phyloP scores from a whole-genome alignment of 108 stramenopile species.

The Fistulifera solaris region DNA sequence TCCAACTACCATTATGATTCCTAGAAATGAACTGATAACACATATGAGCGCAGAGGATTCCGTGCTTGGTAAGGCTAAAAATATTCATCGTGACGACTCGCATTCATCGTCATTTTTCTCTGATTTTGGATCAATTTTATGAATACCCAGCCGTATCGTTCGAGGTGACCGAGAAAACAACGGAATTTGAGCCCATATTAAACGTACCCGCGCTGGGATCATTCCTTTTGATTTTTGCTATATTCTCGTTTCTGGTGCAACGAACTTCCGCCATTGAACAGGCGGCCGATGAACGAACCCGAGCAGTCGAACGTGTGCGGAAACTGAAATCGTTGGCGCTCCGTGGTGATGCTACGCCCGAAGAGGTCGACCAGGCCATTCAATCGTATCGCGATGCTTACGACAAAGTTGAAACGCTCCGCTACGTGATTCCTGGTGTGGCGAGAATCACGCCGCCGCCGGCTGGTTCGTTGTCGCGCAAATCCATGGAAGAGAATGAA shows the following conservation, averaged over 20 bases:
- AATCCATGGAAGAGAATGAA: slow-evolving; percentile 22
- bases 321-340: slow-evolving; percentile 39
- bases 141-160: too few species aligned
- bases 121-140: too few species aligned
- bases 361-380: slow-evolving; percentile 18
- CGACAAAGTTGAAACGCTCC: slow-evolving; percentile 34
- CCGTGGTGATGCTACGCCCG: slow-evolving; percentile 15
- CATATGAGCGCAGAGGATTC: too few species aligned
- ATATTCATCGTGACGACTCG: too few species aligned
- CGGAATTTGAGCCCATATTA: slow-evolving; percentile 45
- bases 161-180: background rate
- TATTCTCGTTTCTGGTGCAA: slow-evolving; percentile 37
- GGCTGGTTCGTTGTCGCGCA: slow-evolving; percentile 8
- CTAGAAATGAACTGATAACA: too few species aligned
- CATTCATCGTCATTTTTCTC: too few species aligned
- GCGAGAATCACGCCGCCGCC: slow-evolving; percentile 48
- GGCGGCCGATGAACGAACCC: slow-evolving; percentile 40
- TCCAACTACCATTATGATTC: too few species aligned
- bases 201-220: slow-evolving; percentile 47
- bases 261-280: slow-evolving; percentile 44
- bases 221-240: slow-evolving; percentile 40
- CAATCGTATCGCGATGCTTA: slow-evolving; percentile 44
- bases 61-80: too few species aligned
- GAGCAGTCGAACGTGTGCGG: slow-evolving; percentile 31
- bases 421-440: slow-evolving; percentile 52